Evolutionary conservation across 176 grass and related monocot genomes (phyloP), one percentile per base, ranked within the genome.

Genomic region (Tuctoria greenei): DNA sequence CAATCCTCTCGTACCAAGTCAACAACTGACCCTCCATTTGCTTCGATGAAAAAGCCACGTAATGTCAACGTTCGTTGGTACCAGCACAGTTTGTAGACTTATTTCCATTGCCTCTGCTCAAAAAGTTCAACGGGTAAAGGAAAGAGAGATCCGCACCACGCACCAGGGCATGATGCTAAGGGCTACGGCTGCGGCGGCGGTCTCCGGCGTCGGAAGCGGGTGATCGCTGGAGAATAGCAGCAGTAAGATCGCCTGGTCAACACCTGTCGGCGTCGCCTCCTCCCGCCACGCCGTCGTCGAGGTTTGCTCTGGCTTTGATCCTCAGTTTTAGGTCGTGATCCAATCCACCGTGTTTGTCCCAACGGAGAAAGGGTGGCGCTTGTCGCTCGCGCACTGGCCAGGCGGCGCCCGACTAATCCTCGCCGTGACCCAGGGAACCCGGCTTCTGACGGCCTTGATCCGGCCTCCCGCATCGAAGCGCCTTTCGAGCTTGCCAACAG

Each of bases 191-290:
- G 25, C 2, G 27, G 31, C 61, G 4, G 61, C 31, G 5, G 14
- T 66, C 72, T 50, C 60, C 64, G 31, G 38, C 20, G 39, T 67
- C 16, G 23, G 42, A 16, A 10, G 28, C 69, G 28, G 49, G 17
- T 11, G 78, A 52, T 61, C 78, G 59, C 35, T 40, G 54, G 23
- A 82, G 72, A 0, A 25, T 44, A 21, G 21, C 74, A 38, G 79
- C 55, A 66, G 79, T 81, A 68, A 86, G 72, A 66, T 90, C 76
- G 73, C 77, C 26, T 31, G 10, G 61, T 18, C 20, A 36, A 3
- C 2, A 28, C 21, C 36, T 10, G 14, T 20, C 17, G 5, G 40
- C 2, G 24, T 11, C 42, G 59, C 73, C 25, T 17, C 3, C 43
- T 69, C 25, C 67, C 26, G 42, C 67, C 25, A 6, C 58, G 69